A percentile compares a stretch with the other conserved stretches of the same genome.
These are phyloP conservation scores for Talaromyces amestolkiae DNA, from an alignment of 2,329 filamentous ascomycete genomes.

Conservation along the genomic window DNA sequence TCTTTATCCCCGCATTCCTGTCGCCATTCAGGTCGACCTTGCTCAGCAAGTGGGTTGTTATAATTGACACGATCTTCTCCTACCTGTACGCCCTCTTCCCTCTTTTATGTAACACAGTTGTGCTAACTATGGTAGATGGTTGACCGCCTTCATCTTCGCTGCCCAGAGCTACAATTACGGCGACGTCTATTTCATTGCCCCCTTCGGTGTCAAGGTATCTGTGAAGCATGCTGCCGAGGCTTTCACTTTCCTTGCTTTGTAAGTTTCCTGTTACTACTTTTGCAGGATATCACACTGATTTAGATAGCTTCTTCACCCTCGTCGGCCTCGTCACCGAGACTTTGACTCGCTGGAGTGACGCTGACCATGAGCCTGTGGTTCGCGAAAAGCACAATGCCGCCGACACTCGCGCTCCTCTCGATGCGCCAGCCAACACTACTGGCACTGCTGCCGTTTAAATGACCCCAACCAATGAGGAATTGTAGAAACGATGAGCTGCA, in stretches of 20 bases:
- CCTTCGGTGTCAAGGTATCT: slow-evolving; percentile 34
- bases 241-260: slow-evolving; percentile 49
- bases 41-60: slow-evolving; percentile 38
- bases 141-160: slow-evolving; percentile 50
- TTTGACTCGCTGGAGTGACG: slow-evolving; percentile 35
- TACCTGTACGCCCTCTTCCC: slow-evolving; percentile 37
- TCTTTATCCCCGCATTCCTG: slow-evolving; percentile 44
- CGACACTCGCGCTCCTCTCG: slow-evolving; percentile 16
- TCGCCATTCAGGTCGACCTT: slow-evolving; percentile 40
- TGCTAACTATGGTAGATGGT: slow-evolving; percentile 35
- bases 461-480: not conserved
- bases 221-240: slow-evolving; percentile 43
- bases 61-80: slow-evolving; percentile 46
- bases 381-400: slow-evolving; percentile 28
- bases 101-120: not conserved
- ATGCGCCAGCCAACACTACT: slow-evolving; percentile 19
- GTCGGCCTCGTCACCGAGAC: slow-evolving; percentile 40
- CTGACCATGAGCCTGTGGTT: slow-evolving; percentile 21
- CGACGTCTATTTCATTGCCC: slow-evolving; percentile 33
- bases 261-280: slow-evolving; percentile 22
- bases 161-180: slow-evolving; percentile 44
- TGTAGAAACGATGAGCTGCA: no score
- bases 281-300: not conserved
- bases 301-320: slow-evolving; percentile 42
- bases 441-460: not conserved